A percentile compares a stretch with the other conserved stretches of the same genome.
These are phyloP conservation scores for Claviceps citrina DNA, from an alignment of 2,329 filamentous ascomycete species.

Conservation along the genomic window DNA sequence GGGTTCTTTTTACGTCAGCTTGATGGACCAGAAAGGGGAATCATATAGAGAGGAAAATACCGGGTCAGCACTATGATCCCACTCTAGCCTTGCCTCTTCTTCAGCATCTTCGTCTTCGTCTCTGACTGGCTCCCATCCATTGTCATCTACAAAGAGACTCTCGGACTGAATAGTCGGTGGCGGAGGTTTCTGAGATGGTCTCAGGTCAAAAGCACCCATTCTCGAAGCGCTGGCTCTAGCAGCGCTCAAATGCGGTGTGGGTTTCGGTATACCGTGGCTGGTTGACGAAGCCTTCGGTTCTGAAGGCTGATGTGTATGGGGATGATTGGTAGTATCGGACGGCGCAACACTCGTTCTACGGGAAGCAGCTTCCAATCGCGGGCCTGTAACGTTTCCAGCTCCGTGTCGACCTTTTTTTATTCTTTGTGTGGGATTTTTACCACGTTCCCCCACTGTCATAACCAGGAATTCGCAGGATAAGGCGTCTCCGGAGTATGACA, in stretches of 20 bases:
- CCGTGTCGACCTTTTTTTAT: conserved; percentile 31
- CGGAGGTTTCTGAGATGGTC: conserved; percentile 39
- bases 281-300: background rate
- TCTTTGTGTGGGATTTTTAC: conserved; percentile 31
- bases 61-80: conserved; percentile 53
- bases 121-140: conserved; percentile 57
- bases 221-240: conserved; percentile 21
- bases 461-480: conserved; percentile 63
- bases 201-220: conserved; percentile 27
- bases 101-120: conserved; percentile 47
- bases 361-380: conserved; percentile 32
- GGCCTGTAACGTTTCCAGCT: conserved; percentile 17
- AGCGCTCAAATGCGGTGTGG: conserved; percentile 19
- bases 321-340: conserved; percentile 16
- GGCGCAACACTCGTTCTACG: conserved; percentile 27
- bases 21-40: conserved; percentile 3
- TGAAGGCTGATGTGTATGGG: conserved; percentile 10
- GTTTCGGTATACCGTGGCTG: conserved; percentile 10
- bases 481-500: conserved; percentile 54
- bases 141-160: conserved; percentile 61
- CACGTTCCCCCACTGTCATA: conserved; percentile 62
- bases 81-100: conserved; percentile 52
- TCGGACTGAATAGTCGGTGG: conserved; percentile 46
- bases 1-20: conserved; percentile 26
- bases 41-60: conserved; percentile 25